A percentile compares a stretch with the other conserved stretches of the same genome.
Evolutionary conservation across 2,329 filamentous ascomycete genomes (phyloP).

Genomic region (Aureobasidium subglaciale): DNA sequence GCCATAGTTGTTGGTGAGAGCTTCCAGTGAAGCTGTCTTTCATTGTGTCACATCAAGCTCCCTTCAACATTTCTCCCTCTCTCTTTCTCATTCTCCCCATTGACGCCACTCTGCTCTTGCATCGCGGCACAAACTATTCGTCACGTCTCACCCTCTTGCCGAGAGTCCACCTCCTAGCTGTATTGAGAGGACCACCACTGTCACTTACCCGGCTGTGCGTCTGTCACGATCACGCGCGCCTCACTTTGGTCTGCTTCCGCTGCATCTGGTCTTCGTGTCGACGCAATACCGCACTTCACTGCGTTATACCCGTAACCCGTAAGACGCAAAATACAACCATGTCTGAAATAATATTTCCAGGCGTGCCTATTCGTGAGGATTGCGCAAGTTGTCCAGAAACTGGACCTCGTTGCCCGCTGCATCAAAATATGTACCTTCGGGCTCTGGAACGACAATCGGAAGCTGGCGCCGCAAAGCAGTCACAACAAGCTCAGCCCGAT

Average conservation of each 20-base stretch:
- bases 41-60: not conserved
- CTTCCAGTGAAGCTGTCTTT: not conserved
- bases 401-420: not conserved
- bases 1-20: constrained; percentile 1
- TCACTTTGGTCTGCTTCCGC: too few species aligned
- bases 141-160: not conserved
- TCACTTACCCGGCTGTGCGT: too few species aligned
- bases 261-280: not conserved
- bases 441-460: not conserved
- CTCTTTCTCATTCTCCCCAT: not conserved
- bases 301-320: too few species aligned
- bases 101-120: not conserved
- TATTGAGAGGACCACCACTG: too few species aligned
- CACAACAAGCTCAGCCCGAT: not conserved
- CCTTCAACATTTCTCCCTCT: not conserved
- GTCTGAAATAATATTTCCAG: not conserved
- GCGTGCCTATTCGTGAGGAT: not conserved
- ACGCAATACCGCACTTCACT: not conserved
- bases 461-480: not conserved
- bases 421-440: constrained; percentile 1
- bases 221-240: too few species aligned
- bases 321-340: not conserved
- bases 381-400: not conserved
- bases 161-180: too few species aligned
- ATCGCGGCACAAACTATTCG: not conserved